Conservation (phyloP, 163 green algal species). For the Prototheca cutis region DNA sequence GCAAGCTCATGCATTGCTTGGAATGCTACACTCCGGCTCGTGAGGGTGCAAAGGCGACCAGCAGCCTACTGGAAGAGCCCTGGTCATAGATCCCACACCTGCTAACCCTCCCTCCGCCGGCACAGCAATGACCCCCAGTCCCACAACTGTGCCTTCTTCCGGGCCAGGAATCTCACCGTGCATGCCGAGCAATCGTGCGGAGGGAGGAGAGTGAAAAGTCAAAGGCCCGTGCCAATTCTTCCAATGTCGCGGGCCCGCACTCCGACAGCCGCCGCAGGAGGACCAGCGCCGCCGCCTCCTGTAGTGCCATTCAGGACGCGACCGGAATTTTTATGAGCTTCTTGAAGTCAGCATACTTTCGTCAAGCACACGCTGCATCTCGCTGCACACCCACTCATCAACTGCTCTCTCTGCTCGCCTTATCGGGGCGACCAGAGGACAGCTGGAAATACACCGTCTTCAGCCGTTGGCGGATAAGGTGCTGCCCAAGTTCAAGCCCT, state of each 20-base stretch:
- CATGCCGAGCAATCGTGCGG: slow-evolving; percentile 7
- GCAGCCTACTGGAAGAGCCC: too few species aligned
- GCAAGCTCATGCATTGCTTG: too few species aligned
- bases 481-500: slow-evolving; percentile 4
- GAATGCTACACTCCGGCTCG: too few species aligned
- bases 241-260: background rate
- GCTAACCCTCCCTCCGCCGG: too few species aligned
- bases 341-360: too few species aligned
- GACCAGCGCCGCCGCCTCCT: slow-evolving; percentile 8
- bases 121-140: too few species aligned
- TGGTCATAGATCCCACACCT: too few species aligned
- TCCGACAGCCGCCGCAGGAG: slow-evolving; percentile 10
- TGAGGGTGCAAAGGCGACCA: too few species aligned
- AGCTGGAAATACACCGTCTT: slow-evolving; percentile 23
- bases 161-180: too few species aligned
- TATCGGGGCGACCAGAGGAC: slow-evolving; percentile 14
- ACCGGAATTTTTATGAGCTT: too few species aligned
- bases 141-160: too few species aligned
- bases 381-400: background rate
- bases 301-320: too few species aligned
- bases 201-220: slow-evolving; percentile 22
- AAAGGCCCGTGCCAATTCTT: slow-evolving; percentile 15
- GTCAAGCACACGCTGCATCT: background rate
- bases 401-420: background rate
- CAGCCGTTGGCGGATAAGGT: slow-evolving; percentile 13